Evolutionary conservation across 768 basidiomycete species (phyloP).

Genomic region (Hydnomerulius pinastri): DNA sequence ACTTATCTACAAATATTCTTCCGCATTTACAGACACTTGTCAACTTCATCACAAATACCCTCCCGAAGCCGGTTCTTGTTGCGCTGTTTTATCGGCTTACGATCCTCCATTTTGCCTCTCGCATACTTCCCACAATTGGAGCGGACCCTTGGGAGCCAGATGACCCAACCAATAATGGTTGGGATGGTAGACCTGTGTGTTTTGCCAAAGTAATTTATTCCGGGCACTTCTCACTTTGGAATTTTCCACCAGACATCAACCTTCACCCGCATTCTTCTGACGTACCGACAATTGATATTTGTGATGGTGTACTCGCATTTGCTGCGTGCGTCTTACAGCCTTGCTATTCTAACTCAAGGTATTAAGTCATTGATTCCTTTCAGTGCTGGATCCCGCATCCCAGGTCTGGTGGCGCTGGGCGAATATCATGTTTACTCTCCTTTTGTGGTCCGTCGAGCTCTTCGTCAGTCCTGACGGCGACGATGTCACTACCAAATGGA

Average conservation of each 20-base stretch:
- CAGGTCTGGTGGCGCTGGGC: conserved; percentile 95
- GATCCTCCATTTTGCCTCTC: conserved; percentile 79
- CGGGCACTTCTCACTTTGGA: conserved; percentile 11
- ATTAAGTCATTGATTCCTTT: conserved; percentile 4
- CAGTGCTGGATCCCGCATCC: conserved; percentile 86
- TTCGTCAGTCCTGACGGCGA: conserved; percentile 79
- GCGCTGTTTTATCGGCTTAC: conserved; percentile 79
- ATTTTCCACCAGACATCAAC: conserved; percentile 61
- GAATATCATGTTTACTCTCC: conserved; percentile 84
- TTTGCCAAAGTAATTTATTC: conserved; percentile 1
- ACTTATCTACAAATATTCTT: conserved; percentile 82
- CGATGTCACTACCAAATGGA: conserved; percentile 68
- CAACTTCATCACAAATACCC: conserved; percentile 81
- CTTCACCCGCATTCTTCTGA: conserved; percentile 71
- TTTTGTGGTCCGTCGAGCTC: conserved; percentile 82
- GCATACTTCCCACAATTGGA: conserved; percentile 83
- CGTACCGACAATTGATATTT: conserved; percentile 83
- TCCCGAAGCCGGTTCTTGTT: conserved; percentile 82
- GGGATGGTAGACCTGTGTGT: conserved; percentile 70
- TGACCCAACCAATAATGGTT: conserved; percentile 59
- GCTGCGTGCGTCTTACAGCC: conserved; percentile 54
- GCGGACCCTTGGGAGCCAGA: conserved; percentile 78
- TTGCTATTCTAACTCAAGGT: not conserved
- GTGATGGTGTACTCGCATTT: conserved; percentile 87
- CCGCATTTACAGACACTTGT: conserved; percentile 78